phyloP scores from a whole-genome alignment of 1,284 basidiomycete species.

The Leccinum pachyderme region DNA sequence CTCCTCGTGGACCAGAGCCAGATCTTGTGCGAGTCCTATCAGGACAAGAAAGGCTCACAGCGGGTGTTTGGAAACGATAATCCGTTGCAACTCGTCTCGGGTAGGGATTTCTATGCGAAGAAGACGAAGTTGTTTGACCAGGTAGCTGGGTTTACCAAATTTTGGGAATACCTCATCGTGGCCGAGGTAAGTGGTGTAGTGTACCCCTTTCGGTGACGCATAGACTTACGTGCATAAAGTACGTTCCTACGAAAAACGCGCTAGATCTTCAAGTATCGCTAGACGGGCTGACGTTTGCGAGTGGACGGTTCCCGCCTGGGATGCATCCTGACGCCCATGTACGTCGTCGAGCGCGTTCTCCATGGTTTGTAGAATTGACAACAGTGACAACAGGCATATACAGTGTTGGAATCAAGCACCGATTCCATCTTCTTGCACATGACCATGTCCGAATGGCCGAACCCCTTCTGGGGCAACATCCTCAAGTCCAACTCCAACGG shows the following conservation, averaged over 20 bases:
- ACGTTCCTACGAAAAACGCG: slow-evolving; percentile 54
- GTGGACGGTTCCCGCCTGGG: slow-evolving; percentile 85
- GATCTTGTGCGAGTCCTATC: slow-evolving; percentile 91
- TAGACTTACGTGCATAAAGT: slow-evolving; percentile 40
- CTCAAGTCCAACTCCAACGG: slow-evolving; percentile 98
- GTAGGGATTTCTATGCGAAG: slow-evolving; percentile 70
- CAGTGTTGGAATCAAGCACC: slow-evolving; percentile 92
- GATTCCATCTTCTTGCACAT: slow-evolving; percentile 93
- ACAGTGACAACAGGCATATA: slow-evolving; percentile 66
- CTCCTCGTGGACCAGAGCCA: slow-evolving; percentile 80
- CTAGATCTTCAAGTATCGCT: slow-evolving; percentile 89
- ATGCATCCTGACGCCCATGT: slow-evolving; percentile 88
- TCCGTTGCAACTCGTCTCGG: slow-evolving; percentile 78
- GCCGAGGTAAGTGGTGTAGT: slow-evolving; percentile 66
- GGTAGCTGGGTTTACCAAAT: slow-evolving; percentile 94
- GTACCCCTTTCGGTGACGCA: not conserved
- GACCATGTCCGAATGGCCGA: slow-evolving; percentile 79
- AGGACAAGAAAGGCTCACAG: slow-evolving; percentile 83
- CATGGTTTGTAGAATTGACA: not conserved
- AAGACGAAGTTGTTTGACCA: slow-evolving; percentile 80
- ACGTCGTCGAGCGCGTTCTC: slow-evolving; percentile 30
- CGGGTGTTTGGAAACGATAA: slow-evolving; percentile 55
- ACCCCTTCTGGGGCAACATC: slow-evolving; percentile 86
- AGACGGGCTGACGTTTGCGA: slow-evolving; percentile 82
- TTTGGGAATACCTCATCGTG: slow-evolving; percentile 93